Evolutionary conservation across 345 rosid genomes (phyloP), one percentile per base, ranked within the genome.

Genomic region (Turnera subulata): DNA sequence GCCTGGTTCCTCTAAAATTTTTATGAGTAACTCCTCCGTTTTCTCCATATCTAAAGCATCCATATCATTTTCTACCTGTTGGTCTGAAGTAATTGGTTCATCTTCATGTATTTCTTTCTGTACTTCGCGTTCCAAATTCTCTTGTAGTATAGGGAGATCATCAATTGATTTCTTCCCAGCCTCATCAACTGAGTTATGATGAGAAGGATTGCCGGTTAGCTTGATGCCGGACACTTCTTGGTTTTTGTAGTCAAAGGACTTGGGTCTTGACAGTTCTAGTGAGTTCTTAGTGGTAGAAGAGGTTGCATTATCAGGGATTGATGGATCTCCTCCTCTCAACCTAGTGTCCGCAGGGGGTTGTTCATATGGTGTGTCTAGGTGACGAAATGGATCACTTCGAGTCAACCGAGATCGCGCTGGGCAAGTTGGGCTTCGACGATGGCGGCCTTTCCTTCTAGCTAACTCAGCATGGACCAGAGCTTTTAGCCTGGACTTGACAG

Each of bases 401-500:
- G 57, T 50, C 62, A 60, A 50, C 14, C 38, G 70, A 26, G 72
- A 29, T 18, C 48, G 72, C 13, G 46, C 64, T n/a, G 96, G 85
- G 61, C 55, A 75, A 29, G 83, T 78, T 12, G 69, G 68, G 71
- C 71, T 80, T 24, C 90, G 46, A 9, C 66, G 84, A 70, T 82
- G 84, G 39, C 52, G 61, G 25, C 80, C 76, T 67, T 80, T 89
- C 78, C 48, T 78, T 65, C 69, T 81, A 25, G 70, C 60, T 58
- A 68, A 70, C 63, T 92, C 97, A 13, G 84, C 91, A 2, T 46
- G 18, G 19, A 83, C 60, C 20, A 83, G 76, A 51, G 91, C 79
- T 68, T 82, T 92, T 5, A 84, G 43, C 69, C 82, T 63, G 39
- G 89, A 76, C 63, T 57, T 81, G 5, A 83, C 80, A 12, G 92